phyloP scores from a whole-genome alignment of 106 monocot species.

The Cymbidium sinense region DNA sequence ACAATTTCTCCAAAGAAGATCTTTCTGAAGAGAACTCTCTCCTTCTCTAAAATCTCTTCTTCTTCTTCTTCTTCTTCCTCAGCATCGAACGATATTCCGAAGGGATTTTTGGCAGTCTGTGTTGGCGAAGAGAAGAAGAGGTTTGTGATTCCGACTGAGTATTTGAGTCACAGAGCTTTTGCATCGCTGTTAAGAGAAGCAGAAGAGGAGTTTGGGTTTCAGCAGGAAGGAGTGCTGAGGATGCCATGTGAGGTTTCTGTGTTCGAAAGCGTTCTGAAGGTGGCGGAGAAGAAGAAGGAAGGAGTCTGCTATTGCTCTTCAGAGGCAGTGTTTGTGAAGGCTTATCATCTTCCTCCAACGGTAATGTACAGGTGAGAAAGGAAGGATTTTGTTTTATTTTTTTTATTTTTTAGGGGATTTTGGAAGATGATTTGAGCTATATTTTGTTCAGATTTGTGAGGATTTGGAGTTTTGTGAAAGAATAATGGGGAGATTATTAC shows the following conservation, averaged over 20 bases:
- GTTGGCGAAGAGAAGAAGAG: conserved; percentile 46
- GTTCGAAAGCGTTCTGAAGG: conserved; percentile 38
- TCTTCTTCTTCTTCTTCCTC: conserved; percentile 6
- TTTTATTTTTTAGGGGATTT: neutral
- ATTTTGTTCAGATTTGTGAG: no score
- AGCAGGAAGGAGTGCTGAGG: conserved; percentile 52
- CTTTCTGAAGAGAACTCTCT: conserved; percentile 69
- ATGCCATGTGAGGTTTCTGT: conserved; percentile 49
- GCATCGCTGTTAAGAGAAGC: conserved; percentile 35
- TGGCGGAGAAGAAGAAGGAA: conserved; percentile 39
- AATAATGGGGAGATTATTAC: no score
- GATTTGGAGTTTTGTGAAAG: no score
- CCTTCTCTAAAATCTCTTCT: conserved; percentile 43
- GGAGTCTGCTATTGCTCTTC: conserved; percentile 21
- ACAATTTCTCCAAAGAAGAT: conserved; percentile 9
- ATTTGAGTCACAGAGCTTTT: conserved; percentile 42
- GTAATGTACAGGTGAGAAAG: conserved; percentile 10
- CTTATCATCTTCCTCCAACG: no score
- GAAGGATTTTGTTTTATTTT: no score
- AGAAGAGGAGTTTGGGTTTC: conserved; percentile 61
- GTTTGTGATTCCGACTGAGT: conserved; percentile 55
- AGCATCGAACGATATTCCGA: conserved; percentile 17
- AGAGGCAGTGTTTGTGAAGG: neutral
- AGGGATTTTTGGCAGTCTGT: conserved; percentile 43
- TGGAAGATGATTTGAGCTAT: neutral